These are phyloP conservation scores for Chaetoscypha palmicola DNA, from an alignment of 2,329 filamentous ascomycete species.

Conservation along the genomic window DNA sequence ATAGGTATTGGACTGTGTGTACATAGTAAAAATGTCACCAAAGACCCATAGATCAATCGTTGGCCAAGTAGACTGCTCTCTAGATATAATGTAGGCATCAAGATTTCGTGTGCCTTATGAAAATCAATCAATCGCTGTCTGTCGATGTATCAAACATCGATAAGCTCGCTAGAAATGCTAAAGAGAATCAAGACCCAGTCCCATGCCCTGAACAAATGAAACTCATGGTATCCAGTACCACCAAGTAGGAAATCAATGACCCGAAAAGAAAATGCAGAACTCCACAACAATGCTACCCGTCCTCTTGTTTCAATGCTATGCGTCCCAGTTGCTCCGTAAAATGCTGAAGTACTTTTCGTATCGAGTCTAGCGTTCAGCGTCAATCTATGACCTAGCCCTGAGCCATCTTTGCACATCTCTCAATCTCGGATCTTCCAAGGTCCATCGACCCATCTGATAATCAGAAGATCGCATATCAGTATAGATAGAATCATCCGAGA, in stretches of 20 bases:
- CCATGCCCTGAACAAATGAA: not conserved
- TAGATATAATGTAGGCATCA: slow-evolving; percentile 3
- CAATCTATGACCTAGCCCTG: too few relatives aligned
- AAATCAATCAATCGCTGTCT: slow-evolving; percentile 7
- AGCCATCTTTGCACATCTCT: slow-evolving; percentile 53
- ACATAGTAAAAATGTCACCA: slow-evolving; percentile 46
- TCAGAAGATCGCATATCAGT: slow-evolving; percentile 47
- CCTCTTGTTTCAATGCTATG: not conserved
- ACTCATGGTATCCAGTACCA: slow-evolving; percentile 14
- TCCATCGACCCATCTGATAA: slow-evolving; percentile 52
- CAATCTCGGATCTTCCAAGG: slow-evolving; percentile 53
- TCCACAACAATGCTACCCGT: slow-evolving; percentile 15
- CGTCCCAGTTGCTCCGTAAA: slow-evolving; percentile 9
- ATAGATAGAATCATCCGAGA: slow-evolving; percentile 55
- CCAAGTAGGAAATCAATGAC: slow-evolving; percentile 2
- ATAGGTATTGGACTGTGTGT: slow-evolving; percentile 80
- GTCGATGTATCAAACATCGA: slow-evolving; percentile 17
- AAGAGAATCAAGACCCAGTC: not conserved
- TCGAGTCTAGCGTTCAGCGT: slow-evolving; percentile 14
- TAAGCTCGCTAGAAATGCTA: slow-evolving; percentile 5
- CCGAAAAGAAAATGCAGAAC: slow-evolving; percentile 8
- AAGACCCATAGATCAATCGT: not conserved
- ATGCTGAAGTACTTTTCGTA: slow-evolving; percentile 6
- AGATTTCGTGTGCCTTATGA: slow-evolving; percentile 7
- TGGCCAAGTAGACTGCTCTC: not conserved